Evolutionary conservation across 2,329 filamentous ascomycete species (phyloP), one percentile per base, ranked within the genome.

Genomic region (Pyricularia grisea): DNA sequence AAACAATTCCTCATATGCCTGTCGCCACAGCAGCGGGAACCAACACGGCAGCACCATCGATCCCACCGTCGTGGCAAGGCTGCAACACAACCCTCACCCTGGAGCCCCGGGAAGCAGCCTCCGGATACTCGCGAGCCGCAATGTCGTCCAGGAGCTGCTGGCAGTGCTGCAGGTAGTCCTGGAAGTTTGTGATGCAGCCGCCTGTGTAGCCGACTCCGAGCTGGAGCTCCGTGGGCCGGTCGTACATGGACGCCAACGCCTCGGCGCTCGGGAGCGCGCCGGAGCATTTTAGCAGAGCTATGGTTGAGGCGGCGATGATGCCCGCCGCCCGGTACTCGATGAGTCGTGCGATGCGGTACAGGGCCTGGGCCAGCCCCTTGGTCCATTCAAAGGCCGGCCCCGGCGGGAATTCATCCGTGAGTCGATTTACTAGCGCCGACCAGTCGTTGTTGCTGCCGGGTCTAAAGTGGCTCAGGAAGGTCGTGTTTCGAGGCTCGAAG

Each of bases 181-280:
- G 91, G 74, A 93, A 93, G 74, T 92, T 88, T n/a, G 88, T 86
- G 70, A 94, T 94, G 74, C 91, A 93, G 7, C 91, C 90, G 36
- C 92, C 92, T 0, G 92, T 93, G 75, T 92, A 94, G 0, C 91
- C 92, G 27, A 94, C 90, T 1, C 92, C 88, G 33, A 94, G 77
- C 73, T 92, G 89, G 71, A 80, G 73, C 70, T 76, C 71, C 58
- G 69, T 28, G 11, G 60, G 70, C n/a, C 65, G 4, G 70, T 61
- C 7, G 68, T 69, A 17, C 23, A 64, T 60, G 70, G 50, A 42
- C 70, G 67, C 60, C 61, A 70, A 70, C 1, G 69, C 69, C 11
- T 65, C 66, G 1, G 75, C 71, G 23, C 64, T 77, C 23, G 75
- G 80, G 14, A 94, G 83, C 73, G 94, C 92, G 0, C 86, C 88